Evolutionary conservation across 1,284 basidiomycete genomes (phyloP), one percentile per base, ranked within the genome.

Genomic region (Apiotrichum laibachii): DNA sequence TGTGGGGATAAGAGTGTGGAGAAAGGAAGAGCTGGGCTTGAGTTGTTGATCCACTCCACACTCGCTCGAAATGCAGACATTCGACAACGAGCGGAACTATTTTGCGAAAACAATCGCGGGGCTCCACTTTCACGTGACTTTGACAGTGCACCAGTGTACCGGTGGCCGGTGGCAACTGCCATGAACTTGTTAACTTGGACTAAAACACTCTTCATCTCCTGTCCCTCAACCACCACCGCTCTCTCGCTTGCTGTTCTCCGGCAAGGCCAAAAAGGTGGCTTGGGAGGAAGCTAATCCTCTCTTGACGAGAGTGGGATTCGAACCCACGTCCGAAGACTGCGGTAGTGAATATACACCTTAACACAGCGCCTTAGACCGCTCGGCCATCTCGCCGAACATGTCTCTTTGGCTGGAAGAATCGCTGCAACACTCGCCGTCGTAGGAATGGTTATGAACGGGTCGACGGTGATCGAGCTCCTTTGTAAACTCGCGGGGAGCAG

Each of bases 271-370:
- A 45, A 45, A 22, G 44, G 19, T 45, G 44, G 44, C 44, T 45
- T 45, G 52, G 52, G 53, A 43, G 53, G 39, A 35, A 50, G 7
- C 45, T 40, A 56, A 56, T 44, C 40, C 55, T 19, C 55, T 33
- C 16, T 44, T 56, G 55, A 56, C 55, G 55, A 57, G 59, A 69
- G 69, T 72, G 70, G 70, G 71, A 72, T 72, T 72, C 71, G 71
- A 72, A 72, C 71, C 71, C 71, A 72, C 71, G 71, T 67, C 70
- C 71, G 70, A 72, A 72, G 70, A 72, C 70, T 64, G 60, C 63
- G 55, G 55, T 50, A 22, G 33, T 18, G 11, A 16, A 16, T 8
- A 19, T n/a, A 18, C 40, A 52, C 58, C 58, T 63, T 62, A 66
- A 63, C 59, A 60, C 57, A 60, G 60, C 63, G 60, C 60, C 60